Base-by-base conservation (phyloP, 768 basidiomycete genomes). In the Phylloporus arenicola region DNA sequence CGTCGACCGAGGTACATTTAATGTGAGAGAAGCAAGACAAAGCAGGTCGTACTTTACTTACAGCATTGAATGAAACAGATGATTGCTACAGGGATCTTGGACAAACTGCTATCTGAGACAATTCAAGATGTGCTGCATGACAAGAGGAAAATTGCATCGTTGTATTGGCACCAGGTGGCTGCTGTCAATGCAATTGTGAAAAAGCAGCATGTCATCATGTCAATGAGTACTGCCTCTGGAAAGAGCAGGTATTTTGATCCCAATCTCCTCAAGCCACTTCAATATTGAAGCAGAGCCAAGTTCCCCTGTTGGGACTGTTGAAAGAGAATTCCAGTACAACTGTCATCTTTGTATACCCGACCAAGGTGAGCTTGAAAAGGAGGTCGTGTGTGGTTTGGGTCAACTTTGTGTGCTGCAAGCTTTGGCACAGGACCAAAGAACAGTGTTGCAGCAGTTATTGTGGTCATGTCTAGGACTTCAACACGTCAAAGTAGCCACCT, bases 221-320 rank as follows among this genome's bases (percentile, higher is more conserved):
- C 90, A 5, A 94, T 92, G 0, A 86, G 84, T 55, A 95, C 92
- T 8, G 91, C 92, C 7, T 92, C 89, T 4, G 89, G 89, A 3
- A 92, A 92, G 70, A 91, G 88, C 89, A 92, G 72, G 88, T 84
- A 50, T 29, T 59, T 45, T 5, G 22, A 33, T 24, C 5, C n/a
- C n/a, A 12, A 22, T 25, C n/a, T 14, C 39, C 41, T 43, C 14
- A 22, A 41, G 14, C 24, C 30, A 5, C 3, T 38, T n/a, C 4
- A 33, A 50, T 47, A 6, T 33, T 50, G 33, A 48, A 37, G 3
- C 34, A 13, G 40, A 11, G 5, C 41, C 46, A 91, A 86, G 77
- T 92, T 19, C 91, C 92, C 1, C 61, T 90, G 6, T 65, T 94
- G 51, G 74, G 67, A 35, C 78, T 78, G 55, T 67, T 93, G 47